Base-by-base conservation (phyloP, 495 filamentous ascomycete genomes). In the Chaetomium fimeti region DNA sequence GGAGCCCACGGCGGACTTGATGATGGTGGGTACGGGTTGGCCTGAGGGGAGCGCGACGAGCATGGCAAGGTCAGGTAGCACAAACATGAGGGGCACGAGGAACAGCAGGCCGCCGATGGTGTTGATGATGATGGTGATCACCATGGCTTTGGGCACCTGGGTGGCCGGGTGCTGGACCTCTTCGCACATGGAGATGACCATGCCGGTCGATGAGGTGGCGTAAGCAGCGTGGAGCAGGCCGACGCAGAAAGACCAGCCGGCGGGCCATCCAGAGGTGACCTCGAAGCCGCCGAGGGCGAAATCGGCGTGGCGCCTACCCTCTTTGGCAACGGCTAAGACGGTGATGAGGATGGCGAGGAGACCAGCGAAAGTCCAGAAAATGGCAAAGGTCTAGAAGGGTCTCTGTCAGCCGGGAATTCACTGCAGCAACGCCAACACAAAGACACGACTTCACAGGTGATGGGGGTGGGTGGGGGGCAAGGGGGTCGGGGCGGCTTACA, bases 101-200 rank as follows among this genome's bases (percentile, higher is more conserved):
- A 80, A 82, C 52, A 82, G 68, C 55, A 82, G 69, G 40, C 81
- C 81, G 42, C 78, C 80, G 53, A 79, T 57, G 32, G 76, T 77
- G 73, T 82, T 82, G 69, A 83, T 76, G 62, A 76, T 24, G 38
- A 81, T 74, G 65, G 80, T 82, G 36, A 78, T 68, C 29, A 82
- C 78, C 78, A 82, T 82, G 61, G 80, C 80, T 63, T 81, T 81
- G 64, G 80, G 80, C 11, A 82, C 79, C 66, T 82, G 80, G 1
- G 76, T 79, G 24, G 79, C 75, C 6, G 80, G 80, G 24, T 68
- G 71, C 65, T 72, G 71, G 12, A 82, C 80, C 69, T 82, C 80
- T 65, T 82, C 80, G 64, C 79, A 81, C 80, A 82, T 82, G 49
- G 75, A 78, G 59, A 82, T 77, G 54, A 82, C 79, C 80, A 82